A percentile compares a stretch with the other conserved stretches of the same genome.
Conservation (phyloP, 768 basidiomycete species). For the Amanita muscaria region DNA sequence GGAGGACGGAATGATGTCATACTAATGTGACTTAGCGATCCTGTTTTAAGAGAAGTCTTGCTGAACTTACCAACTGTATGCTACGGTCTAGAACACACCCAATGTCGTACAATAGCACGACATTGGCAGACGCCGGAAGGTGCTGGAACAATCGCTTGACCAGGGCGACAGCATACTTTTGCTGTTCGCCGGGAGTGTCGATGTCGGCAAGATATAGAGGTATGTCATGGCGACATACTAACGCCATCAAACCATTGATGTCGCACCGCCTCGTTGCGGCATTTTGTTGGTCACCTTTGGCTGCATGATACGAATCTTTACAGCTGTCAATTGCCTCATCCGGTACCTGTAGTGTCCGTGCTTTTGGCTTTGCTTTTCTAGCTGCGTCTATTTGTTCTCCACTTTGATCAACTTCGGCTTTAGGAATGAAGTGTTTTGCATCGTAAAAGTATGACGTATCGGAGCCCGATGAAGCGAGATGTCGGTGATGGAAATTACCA, state of each 20-base stretch:
- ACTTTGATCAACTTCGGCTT: slow-evolving; percentile 23
- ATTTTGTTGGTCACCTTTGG: slow-evolving; percentile 21
- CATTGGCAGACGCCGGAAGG: slow-evolving; percentile 17
- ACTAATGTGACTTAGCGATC: too few species aligned
- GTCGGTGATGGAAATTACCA: slow-evolving; percentile 32
- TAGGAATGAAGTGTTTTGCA: slow-evolving; percentile 24
- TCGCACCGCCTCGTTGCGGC: slow-evolving; percentile 18
- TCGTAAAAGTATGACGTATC: slow-evolving; percentile 10
- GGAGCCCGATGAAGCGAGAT: slow-evolving; percentile 18
- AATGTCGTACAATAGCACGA: slow-evolving; percentile 16
- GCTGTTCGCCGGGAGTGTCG: too few species aligned
- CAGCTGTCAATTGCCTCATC: slow-evolving; percentile 28
- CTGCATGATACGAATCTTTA: slow-evolving; percentile 24
- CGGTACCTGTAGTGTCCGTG: slow-evolving; percentile 14
- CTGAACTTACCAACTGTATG: too few species aligned
- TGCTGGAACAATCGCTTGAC: slow-evolving; percentile 21
- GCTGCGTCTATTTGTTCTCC: slow-evolving; percentile 19
- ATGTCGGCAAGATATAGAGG: slow-evolving; percentile 29
- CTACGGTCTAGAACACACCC: slow-evolving; percentile 17
- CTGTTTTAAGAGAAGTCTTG: too few species aligned
- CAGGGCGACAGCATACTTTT: too few species aligned
- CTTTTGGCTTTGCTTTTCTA: slow-evolving; percentile 12
- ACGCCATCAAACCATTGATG: slow-evolving; percentile 27
- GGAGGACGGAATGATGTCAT: slow-evolving; percentile 20
- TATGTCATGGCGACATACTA: slow-evolving; percentile 30